Evolutionary conservation across 208 protist species (phyloP).

Genomic region (Leishmania mexicana): DNA sequence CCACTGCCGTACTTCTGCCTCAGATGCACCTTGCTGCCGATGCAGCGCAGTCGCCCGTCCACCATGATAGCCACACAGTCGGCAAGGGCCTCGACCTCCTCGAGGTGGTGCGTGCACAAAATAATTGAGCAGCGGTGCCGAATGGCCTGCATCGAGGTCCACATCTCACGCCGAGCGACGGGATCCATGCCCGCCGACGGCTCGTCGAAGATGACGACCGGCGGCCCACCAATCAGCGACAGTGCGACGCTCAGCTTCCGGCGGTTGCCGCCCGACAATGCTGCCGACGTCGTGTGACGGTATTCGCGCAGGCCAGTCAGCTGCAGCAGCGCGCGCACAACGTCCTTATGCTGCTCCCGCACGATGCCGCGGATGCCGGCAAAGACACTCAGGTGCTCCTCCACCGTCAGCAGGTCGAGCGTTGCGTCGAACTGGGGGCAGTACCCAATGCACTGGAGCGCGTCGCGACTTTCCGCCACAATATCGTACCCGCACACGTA

Average conservation of each 20-base stretch:
- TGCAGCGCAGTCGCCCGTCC: conserved; percentile 77
- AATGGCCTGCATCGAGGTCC: conserved; percentile 60
- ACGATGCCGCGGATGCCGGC: conserved; percentile 64
- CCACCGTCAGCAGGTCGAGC: conserved; percentile 86
- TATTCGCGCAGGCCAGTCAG: conserved; percentile 31
- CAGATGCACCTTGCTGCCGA: conserved; percentile 85
- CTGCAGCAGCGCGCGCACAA: conserved; percentile 29
- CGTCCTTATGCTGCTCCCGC: conserved; percentile 16
- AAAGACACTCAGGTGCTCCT: conserved; percentile 92
- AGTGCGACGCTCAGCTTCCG: conserved; percentile 70
- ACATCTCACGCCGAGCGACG: conserved; percentile 54
- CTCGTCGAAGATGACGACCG: conserved; percentile 69
- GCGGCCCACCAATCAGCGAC: conserved; percentile 60
- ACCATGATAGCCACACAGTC: conserved; percentile 89
- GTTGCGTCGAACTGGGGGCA: conserved; percentile 95
- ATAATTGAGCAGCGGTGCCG: conserved; percentile 55
- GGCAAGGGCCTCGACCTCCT: conserved; percentile 91
- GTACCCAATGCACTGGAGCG: conserved; percentile 84
- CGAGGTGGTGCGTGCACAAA: conserved; percentile 93
- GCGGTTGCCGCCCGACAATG: conserved; percentile 65
- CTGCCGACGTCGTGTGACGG: conserved; percentile 17
- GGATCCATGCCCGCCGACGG: conserved; percentile 79
- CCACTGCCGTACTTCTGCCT: conserved; percentile 75
- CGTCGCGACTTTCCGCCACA: conserved; percentile 35
- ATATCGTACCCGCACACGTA: conserved; percentile 49